Evolutionary conservation across 495 filamentous ascomycete genomes (phyloP).

Genomic region (Aspergillus leporis): DNA sequence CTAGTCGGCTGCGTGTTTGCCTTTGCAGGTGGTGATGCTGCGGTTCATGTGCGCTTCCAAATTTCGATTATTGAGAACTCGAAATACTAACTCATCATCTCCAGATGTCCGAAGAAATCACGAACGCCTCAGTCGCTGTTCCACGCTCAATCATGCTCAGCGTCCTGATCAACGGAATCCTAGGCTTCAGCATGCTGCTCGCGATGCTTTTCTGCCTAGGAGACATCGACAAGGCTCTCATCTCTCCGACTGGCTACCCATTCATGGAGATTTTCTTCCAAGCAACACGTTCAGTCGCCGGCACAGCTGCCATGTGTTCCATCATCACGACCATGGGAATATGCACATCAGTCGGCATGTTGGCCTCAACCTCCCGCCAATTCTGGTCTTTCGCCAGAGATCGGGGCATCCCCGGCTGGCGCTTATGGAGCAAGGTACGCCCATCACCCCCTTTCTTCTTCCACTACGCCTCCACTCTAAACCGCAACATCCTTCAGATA

Average conservation of each 20-base stretch:
- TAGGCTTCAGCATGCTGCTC: constrained; percentile 51
- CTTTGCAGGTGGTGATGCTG: constrained; percentile 40
- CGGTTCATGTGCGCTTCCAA: constrained; percentile 35
- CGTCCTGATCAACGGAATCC: constrained; percentile 44
- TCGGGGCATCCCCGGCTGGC: constrained; percentile 48
- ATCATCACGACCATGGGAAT: constrained; percentile 42
- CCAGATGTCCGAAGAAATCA: constrained; percentile 56
- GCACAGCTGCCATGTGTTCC: constrained; percentile 43
- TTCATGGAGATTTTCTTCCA: constrained; percentile 52
- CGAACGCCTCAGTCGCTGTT: constrained; percentile 43
- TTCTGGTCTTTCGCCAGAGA: constrained; percentile 57
- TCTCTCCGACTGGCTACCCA: constrained; percentile 40
- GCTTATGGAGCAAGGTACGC: constrained; percentile 39
- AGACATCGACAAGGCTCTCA: constrained; percentile 37
- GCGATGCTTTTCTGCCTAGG: constrained; percentile 48
- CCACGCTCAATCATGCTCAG: constrained; percentile 49
- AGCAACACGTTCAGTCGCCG: constrained; percentile 36
- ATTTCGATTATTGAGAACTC: not conserved
- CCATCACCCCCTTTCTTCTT: constrained; percentile 43
- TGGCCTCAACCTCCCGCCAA: constrained; percentile 52
- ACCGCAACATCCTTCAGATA: too few species aligned
- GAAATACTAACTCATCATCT: not conserved
- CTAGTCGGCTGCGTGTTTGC: constrained; percentile 40
- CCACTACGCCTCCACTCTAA: too few species aligned
- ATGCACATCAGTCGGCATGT: constrained; percentile 40